Evolutionary conservation across 176 grass and related monocot species (phyloP), one percentile per base, ranked within the genome.

Genomic region (Rhynchospora pubera): DNA sequence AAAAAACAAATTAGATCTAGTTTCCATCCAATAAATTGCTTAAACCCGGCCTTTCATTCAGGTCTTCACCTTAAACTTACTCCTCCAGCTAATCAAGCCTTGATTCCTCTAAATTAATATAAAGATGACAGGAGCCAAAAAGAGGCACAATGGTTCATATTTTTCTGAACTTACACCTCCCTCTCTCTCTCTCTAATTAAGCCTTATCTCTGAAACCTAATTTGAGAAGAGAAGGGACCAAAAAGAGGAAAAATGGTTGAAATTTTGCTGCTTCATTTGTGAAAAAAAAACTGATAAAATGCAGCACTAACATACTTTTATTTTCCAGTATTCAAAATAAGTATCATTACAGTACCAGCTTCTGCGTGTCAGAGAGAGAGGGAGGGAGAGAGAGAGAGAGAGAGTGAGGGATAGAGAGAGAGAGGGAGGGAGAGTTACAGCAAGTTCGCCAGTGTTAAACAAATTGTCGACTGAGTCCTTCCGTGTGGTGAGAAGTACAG

Each of bases 361-460:
- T 13, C 46, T 50, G 44, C 10, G 51, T 23, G 11, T 23, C 45
- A 50, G 5, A 84, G 19, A 42, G 82, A 82, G 53, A 65, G 53
- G 43, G 44, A 67, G 53, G 50, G 53, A 57, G 44, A 67, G 32
- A 77, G 19, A 32, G 63, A 59, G 21, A 60, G 16, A 81, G 11
- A 51, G 23, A 60, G 86, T 91, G 53, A 65, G 53, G 43, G 44
- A 67, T 65, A 81, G 53, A 65, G 53, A 57, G 44, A 67, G 32
- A 77, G 19, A 32, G 63, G 58, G 21, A 60, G 16, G 80, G 11
- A 51, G 23, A 60, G 86, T 91, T 63, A 98, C 92, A 67, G 90
- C 92, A 32, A 94, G 90, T 81, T 98, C 95, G 19, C 92, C 82
- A 39, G 92, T 98, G 83, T 98, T 92, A 62, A 98, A 84, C 26